phyloP scores from a whole-genome alignment of 352 stramenopile species.

The Phytophthora boehmeriae region DNA sequence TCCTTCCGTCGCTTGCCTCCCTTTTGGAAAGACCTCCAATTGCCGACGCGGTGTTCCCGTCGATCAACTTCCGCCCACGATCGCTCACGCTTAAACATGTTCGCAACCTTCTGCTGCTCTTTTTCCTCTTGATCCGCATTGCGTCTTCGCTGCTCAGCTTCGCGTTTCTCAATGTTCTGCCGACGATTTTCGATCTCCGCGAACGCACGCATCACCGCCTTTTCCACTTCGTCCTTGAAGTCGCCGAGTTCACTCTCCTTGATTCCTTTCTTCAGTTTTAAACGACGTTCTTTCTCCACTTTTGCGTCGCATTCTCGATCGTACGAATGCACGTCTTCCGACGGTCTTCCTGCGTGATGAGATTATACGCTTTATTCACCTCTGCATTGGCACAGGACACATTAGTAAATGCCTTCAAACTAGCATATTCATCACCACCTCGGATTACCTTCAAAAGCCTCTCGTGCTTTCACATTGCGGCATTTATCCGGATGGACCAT shows the following conservation, averaged over 20 bases:
- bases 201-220: conserved; percentile 83
- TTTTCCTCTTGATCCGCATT: conserved; percentile 81
- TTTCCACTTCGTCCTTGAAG: conserved; percentile 67
- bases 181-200: conserved; percentile 83
- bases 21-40: conserved; percentile 83
- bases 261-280: conserved; percentile 85
- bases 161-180: conserved; percentile 75
- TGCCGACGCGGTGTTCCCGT: conserved; percentile 77
- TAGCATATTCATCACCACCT: not conserved
- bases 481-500: conserved; percentile 91
- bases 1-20: conserved; percentile 73
- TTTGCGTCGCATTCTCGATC: conserved; percentile 75
- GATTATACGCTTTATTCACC: conserved; percentile 88
- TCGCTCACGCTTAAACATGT: conserved; percentile 78
- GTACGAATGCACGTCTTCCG: conserved; percentile 81
- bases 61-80: conserved; percentile 81
- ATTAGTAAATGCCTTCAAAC: not conserved
- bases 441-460: conserved; percentile 86
- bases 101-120: conserved; percentile 63
- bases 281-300: conserved; percentile 73
- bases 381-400: conserved; percentile 41
- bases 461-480: conserved; percentile 66
- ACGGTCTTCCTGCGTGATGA: conserved; percentile 83
- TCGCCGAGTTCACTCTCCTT: conserved; percentile 73
- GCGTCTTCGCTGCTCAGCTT: conserved; percentile 66